phyloP scores from a whole-genome alignment of 2,329 filamentous ascomycete genomes.

The Aspergillus sp. region DNA sequence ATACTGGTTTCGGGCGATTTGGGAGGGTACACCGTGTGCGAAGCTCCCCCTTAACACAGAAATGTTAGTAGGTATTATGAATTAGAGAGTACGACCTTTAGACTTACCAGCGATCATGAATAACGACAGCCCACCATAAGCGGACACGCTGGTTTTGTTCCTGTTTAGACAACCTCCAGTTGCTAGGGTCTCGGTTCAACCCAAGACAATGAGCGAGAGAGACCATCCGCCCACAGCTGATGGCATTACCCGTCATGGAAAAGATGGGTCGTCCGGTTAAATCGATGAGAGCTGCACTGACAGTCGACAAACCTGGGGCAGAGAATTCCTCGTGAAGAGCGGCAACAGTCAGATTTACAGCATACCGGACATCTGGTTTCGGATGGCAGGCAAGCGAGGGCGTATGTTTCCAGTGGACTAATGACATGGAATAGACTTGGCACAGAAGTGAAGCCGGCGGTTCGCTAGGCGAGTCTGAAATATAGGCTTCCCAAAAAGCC shows the following conservation, averaged over 20 bases:
- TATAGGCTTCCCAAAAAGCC: conserved; percentile 53
- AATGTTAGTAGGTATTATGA: conserved; percentile 15
- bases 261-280: conserved; percentile 61
- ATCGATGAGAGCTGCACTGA: conserved; percentile 59
- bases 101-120: conserved; percentile 55
- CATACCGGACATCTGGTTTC: conserved; percentile 59
- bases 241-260: conserved; percentile 59
- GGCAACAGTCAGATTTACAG: conserved; percentile 62
- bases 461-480: conserved; percentile 45
- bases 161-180: conserved; percentile 51
- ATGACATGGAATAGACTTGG: conserved; percentile 58
- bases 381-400: conserved; percentile 46
- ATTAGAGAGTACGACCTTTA: background rate
- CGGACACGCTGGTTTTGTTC: conserved; percentile 55
- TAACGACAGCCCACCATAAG: conserved; percentile 58
- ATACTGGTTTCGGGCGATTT: conserved; percentile 54
- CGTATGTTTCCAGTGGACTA: conserved; percentile 59
- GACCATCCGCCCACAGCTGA: conserved; percentile 54
- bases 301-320: conserved; percentile 58
- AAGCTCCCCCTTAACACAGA: conserved; percentile 49
- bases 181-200: conserved; percentile 54
- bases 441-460: conserved; percentile 59
- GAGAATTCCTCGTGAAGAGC: conserved; percentile 61
- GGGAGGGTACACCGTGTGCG: conserved; percentile 56
- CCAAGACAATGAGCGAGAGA: conserved; percentile 57